Percentiles rank a stretch among this genome's conserved stretches.
phyloP scores from a whole-genome alignment of 1,284 basidiomycete species.

The Abortiporus biennis region DNA sequence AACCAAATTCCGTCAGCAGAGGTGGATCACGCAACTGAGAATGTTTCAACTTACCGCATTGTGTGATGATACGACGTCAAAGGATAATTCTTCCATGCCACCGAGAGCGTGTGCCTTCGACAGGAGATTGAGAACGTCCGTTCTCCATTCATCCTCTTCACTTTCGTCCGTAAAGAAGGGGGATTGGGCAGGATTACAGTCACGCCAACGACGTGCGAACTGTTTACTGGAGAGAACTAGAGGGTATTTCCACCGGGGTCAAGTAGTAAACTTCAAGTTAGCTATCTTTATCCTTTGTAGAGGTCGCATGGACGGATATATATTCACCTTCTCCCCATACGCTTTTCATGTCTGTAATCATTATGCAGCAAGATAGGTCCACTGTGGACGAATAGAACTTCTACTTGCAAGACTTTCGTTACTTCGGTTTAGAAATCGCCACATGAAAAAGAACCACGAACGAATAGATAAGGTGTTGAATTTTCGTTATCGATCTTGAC shows the following conservation, averaged over 20 bases:
- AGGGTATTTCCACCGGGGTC: not conserved
- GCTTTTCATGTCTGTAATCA: constrained; percentile 67
- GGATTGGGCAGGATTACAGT: constrained; percentile 34
- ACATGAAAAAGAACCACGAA: constrained; percentile 30
- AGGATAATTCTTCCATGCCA: constrained; percentile 48
- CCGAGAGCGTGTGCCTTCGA: constrained; percentile 52
- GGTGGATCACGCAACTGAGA: constrained; percentile 2
- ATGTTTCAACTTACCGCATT: constrained; percentile 44
- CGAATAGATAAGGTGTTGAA: constrained; percentile 65
- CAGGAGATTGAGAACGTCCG: constrained; percentile 43
- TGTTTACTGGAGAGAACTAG: constrained; percentile 53
- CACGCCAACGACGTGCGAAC: constrained; percentile 61
- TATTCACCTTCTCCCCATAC: constrained; percentile 69
- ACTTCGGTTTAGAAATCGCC: constrained; percentile 2
- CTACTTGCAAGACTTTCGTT: constrained; percentile 22
- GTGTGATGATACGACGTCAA: constrained; percentile 48
- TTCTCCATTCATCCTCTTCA: constrained; percentile 52
- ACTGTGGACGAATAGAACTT: constrained; percentile 54
- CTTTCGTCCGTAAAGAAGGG: constrained; percentile 20
- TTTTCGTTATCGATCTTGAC: constrained; percentile 52
- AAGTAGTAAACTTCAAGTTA: not conserved
- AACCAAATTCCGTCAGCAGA: constrained; percentile 7
- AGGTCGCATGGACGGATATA: constrained; percentile 2
- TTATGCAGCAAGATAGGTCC: constrained; percentile 49
- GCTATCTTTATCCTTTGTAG: too few relatives aligned